These are phyloP conservation scores for Entrophospora sp. DNA, from an alignment of 192 early-diverging fungal species.

Conservation along the genomic window DNA sequence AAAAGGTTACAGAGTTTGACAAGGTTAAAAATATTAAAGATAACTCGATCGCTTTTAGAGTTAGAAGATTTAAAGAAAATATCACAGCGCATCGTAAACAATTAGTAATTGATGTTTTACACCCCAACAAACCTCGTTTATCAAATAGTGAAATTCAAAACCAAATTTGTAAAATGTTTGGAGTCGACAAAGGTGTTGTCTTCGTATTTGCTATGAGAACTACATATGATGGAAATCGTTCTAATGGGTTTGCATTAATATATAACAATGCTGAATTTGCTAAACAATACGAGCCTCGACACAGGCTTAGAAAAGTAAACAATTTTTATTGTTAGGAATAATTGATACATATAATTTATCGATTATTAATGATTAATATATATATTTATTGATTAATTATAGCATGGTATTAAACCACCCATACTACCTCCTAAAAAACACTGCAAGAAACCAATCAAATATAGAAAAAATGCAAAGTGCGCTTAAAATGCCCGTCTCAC, in stretches of 20 bases:
- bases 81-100: constrained; percentile 93
- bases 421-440: constrained; percentile 85
- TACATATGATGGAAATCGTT: constrained; percentile 92
- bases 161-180: constrained; percentile 93
- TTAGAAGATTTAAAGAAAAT: constrained; percentile 99
- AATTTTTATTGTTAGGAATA: not conserved
- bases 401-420: constrained; percentile 54
- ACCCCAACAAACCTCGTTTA: constrained; percentile 88
- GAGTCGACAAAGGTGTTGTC: constrained; percentile 78
- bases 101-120: constrained; percentile 93
- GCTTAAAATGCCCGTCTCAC: too few relatives aligned
- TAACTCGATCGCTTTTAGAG: too few relatives aligned
- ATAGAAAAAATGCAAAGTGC: too few relatives aligned
- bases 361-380: not conserved
- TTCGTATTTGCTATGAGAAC: constrained; percentile 95
- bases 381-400: too few relatives aligned
- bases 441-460: constrained; percentile 97
- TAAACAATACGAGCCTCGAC: constrained; percentile 99
- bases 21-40: too few relatives aligned
- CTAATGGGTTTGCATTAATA: constrained; percentile 92
- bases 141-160: constrained; percentile 88
- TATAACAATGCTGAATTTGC: constrained; percentile 89
- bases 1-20: too few relatives aligned
- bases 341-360: not conserved
- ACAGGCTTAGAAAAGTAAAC: constrained; percentile 76